phyloP scores from a whole-genome alignment of 2,329 filamentous ascomycete genomes.

The Penicillium griseofulvum region DNA sequence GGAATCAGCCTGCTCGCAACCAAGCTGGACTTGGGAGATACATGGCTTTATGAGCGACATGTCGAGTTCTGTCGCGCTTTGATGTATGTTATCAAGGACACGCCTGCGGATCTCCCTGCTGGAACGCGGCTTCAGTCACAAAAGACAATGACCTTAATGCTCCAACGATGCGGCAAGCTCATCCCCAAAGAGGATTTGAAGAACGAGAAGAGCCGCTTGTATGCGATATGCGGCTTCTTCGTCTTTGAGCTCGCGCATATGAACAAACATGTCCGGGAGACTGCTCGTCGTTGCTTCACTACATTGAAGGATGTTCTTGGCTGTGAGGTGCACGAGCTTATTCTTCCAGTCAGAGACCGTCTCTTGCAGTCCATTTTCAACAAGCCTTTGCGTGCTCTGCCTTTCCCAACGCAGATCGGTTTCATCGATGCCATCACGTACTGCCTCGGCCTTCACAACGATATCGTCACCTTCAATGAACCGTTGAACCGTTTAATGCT shows the following conservation, averaged over 20 bases:
- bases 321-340: slow-evolving; percentile 79
- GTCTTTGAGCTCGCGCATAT: slow-evolving; percentile 89
- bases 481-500: slow-evolving; percentile 84
- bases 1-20: slow-evolving; percentile 88
- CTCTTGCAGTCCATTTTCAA: slow-evolving; percentile 90
- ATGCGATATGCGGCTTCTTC: slow-evolving; percentile 77
- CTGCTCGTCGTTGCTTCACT: slow-evolving; percentile 75
- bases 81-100: slow-evolving; percentile 97
- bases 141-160: slow-evolving; percentile 74
- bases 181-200: slow-evolving; percentile 76
- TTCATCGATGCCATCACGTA: slow-evolving; percentile 98
- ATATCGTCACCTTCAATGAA: slow-evolving; percentile 90
- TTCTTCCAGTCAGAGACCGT: slow-evolving; percentile 85
- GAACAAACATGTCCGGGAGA: slow-evolving; percentile 90
- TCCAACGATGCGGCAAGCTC: slow-evolving; percentile 74
- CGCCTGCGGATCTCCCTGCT: slow-evolving; percentile 88
- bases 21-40: slow-evolving; percentile 76
- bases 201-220: slow-evolving; percentile 64
- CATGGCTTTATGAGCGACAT: slow-evolving; percentile 79
- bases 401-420: slow-evolving; percentile 93
- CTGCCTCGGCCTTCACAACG: slow-evolving; percentile 82
- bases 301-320: slow-evolving; percentile 76
- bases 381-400: slow-evolving; percentile 87
- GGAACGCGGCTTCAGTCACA: slow-evolving; percentile 82
- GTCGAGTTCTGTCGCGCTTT: slow-evolving; percentile 86